Evolutionary conservation across 176 grass and related monocot genomes (phyloP).

Genomic region (Ensete glaucum): DNA sequence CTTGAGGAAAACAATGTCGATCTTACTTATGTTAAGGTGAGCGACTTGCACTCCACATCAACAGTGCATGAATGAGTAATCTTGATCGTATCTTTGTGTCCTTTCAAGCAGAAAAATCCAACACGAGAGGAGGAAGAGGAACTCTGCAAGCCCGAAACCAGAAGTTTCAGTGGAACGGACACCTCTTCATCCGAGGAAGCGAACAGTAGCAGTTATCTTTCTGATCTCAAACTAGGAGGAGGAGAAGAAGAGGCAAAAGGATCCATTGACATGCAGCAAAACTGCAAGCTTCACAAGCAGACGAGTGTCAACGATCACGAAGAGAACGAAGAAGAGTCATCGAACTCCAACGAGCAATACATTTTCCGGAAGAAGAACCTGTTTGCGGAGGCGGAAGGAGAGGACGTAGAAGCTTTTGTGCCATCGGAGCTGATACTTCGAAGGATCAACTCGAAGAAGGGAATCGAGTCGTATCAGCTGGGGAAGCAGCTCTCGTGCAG

Average conservation of each 20-base stretch:
- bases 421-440: conserved; percentile 62
- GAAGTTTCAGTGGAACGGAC: not conserved
- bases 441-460: conserved; percentile 77
- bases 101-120: conserved; percentile 37
- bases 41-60: not conserved
- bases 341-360: conserved; percentile 11
- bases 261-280: conserved; percentile 17
- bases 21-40: conserved; percentile 72
- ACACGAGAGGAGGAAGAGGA: conserved; percentile 33
- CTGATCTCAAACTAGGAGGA: not conserved
- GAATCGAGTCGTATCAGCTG: conserved; percentile 62
- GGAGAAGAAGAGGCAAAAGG: conserved; percentile 22
- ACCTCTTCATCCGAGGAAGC: not conserved
- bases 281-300: not conserved
- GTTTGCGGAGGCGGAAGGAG: conserved; percentile 30
- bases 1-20: conserved; percentile 58
- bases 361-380: conserved; percentile 54
- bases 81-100: not conserved
- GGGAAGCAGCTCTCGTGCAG: conserved; percentile 71
- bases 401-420: conserved; percentile 26
- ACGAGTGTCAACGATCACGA: not conserved
- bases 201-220: not conserved
- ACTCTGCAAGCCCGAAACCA: conserved; percentile 19
- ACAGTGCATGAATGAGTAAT: not conserved
- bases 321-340: not conserved